Conservation (phyloP, 1,139 yeast species). For the Zygoascus sp. region DNA sequence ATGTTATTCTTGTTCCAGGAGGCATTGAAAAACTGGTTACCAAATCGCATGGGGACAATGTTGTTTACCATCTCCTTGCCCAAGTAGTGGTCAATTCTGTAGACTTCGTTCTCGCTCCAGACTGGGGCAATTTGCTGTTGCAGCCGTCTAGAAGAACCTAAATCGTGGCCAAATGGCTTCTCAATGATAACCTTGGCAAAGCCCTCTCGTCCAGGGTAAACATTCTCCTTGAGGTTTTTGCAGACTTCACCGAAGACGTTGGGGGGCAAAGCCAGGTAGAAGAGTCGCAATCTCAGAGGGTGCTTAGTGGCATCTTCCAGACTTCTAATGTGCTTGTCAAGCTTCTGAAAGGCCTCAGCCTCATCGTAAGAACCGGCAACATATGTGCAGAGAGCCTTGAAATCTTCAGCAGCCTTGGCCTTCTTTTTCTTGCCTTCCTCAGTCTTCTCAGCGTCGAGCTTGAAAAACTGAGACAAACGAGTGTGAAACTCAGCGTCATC, state of each 20-base stretch:
- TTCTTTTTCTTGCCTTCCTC: slow-evolving; percentile 33
- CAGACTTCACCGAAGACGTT: slow-evolving; percentile 82
- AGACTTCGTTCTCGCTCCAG: slow-evolving; percentile 86
- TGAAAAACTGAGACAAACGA: slow-evolving; percentile 63
- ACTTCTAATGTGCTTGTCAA: slow-evolving; percentile 51
- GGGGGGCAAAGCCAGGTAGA: slow-evolving; percentile 94
- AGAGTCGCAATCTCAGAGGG: slow-evolving; percentile 49
- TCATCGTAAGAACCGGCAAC: slow-evolving; percentile 76
- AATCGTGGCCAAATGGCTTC: slow-evolving; percentile 96
- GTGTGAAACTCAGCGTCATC: slow-evolving; percentile 59
- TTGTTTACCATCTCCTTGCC: slow-evolving; percentile 98
- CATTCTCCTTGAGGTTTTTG: slow-evolving; percentile 59
- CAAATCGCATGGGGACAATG: slow-evolving; percentile 80
- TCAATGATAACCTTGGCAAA: slow-evolving; percentile 82
- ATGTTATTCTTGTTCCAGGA: slow-evolving; percentile 83
- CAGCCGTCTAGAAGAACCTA: slow-evolving; percentile 68
- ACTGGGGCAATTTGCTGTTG: slow-evolving; percentile 77
- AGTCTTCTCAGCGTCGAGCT: slow-evolving; percentile 44
- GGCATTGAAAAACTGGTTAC: slow-evolving; percentile 77
- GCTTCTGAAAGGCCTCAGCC: slow-evolving; percentile 61
- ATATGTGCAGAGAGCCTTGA: slow-evolving; percentile 62
- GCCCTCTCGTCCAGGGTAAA: slow-evolving; percentile 61
- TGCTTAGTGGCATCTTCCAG: slow-evolving; percentile 49
- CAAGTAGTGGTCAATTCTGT: slow-evolving; percentile 92
- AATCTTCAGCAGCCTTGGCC: slow-evolving; percentile 49